Evolutionary conservation across 352 stramenopile genomes (phyloP).

Genomic region (Globisporangium megalacanthum): DNA sequence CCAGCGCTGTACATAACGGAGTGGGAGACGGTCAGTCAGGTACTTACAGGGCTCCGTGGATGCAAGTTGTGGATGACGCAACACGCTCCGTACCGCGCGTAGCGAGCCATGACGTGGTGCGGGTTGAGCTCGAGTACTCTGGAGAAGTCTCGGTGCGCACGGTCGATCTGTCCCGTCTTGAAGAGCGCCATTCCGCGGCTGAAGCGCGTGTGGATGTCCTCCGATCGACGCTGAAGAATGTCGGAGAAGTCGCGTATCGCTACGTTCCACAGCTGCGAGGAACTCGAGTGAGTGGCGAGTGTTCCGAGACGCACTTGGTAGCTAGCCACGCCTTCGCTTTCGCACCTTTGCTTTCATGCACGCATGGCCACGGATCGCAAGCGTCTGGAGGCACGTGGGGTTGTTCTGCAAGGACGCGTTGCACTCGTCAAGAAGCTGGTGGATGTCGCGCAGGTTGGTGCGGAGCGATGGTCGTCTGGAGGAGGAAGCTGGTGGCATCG

Average conservation of each 20-base stretch:
- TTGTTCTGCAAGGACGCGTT: conserved; percentile 31
- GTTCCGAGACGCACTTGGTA: background rate
- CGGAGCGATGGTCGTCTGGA: conserved; percentile 15
- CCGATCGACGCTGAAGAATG: conserved; percentile 37
- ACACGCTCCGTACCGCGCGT: conserved; percentile 27
- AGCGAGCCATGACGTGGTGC: conserved; percentile 75
- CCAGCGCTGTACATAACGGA: conserved; percentile 26
- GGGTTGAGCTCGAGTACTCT: conserved; percentile 58
- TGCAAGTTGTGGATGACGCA: too few relatives aligned
- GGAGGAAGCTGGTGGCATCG: background rate
- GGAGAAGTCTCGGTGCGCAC: conserved; percentile 60
- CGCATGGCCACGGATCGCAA: conserved; percentile 53
- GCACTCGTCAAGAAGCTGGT: conserved; percentile 52
- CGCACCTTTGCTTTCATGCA: conserved; percentile 61
- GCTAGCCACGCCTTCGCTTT: background rate
- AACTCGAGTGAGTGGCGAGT: background rate
- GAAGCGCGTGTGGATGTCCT: conserved; percentile 62
- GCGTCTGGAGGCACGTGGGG: conserved; percentile 51
- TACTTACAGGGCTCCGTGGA: background rate
- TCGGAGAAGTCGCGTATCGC: conserved; percentile 50
- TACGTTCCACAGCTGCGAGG: conserved; percentile 32
- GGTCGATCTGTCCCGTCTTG: conserved; percentile 40
- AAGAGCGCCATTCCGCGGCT: conserved; percentile 73
- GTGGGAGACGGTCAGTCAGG: background rate
- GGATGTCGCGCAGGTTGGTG: conserved; percentile 38